These are phyloP conservation scores for Sicyos baderoa DNA, from an alignment of 306 rosid genomes.

Conservation along the genomic window DNA sequence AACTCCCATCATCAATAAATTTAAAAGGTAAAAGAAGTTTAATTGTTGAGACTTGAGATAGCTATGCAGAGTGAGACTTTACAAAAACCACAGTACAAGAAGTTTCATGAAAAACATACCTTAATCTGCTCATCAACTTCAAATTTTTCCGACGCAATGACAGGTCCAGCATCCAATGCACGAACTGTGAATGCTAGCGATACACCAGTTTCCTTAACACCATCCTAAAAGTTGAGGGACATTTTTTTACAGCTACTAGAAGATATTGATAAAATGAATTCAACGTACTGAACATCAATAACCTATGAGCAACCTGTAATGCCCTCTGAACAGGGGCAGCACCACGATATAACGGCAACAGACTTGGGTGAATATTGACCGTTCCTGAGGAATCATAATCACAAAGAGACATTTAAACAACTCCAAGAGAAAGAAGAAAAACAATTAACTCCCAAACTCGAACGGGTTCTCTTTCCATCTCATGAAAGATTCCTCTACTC, in stretches of 20 bases:
- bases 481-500: neutral
- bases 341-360: conserved; percentile 80
- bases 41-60: neutral
- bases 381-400: conserved; percentile 49
- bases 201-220: conserved; percentile 76
- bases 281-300: neutral
- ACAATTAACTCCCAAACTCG: neutral
- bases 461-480: conserved; percentile 6
- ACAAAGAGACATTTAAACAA: neutral
- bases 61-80: neutral
- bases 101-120: conserved; percentile 29
- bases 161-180: conserved; percentile 83
- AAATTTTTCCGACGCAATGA: conserved; percentile 52
- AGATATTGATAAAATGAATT: neutral
- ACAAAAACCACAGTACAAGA: neutral
- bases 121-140: conserved; percentile 63
- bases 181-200: conserved; percentile 89
- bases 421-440: neutral
- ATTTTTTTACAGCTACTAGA: neutral
- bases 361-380: conserved; percentile 83
- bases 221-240: conserved; percentile 41
- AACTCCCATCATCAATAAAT: neutral
- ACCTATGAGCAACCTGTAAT: conserved; percentile 46
- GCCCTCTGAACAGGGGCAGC: conserved; percentile 98
- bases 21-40: neutral